Evolutionary conservation across 768 basidiomycete genomes (phyloP).

Genomic region (Albatrellus ellisii): DNA sequence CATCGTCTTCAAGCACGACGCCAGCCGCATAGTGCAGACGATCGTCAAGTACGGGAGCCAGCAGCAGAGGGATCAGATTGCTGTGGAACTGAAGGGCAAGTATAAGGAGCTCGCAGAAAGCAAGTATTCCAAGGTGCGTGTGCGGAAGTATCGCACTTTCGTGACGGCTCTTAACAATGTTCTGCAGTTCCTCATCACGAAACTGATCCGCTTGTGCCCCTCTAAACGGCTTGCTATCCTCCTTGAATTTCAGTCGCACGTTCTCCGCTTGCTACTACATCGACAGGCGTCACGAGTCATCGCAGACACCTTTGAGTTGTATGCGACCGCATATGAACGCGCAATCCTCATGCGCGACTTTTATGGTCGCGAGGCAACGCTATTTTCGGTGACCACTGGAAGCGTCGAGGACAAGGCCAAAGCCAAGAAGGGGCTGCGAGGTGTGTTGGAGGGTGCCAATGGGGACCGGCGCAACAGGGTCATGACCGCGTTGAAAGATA

Average conservation of each 20-base stretch:
- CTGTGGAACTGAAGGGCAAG: constrained; percentile 68
- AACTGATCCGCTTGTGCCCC: constrained; percentile 67
- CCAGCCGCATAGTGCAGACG: constrained; percentile 73
- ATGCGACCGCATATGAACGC: constrained; percentile 76
- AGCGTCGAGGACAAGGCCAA: constrained; percentile 50
- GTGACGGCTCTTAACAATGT: constrained; percentile 1
- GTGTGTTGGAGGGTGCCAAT: constrained; percentile 51
- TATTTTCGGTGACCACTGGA: constrained; percentile 40
- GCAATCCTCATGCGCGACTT: constrained; percentile 74
- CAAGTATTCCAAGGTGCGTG: constrained; percentile 77
- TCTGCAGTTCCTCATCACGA: constrained; percentile 62
- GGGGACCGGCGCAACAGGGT: constrained; percentile 55
- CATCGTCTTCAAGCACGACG: constrained; percentile 85
- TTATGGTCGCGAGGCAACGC: constrained; percentile 75
- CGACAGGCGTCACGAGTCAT: constrained; percentile 74
- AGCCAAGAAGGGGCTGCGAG: constrained; percentile 53
- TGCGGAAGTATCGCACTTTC: neutral
- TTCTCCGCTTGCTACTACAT: constrained; percentile 71
- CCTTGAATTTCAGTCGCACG: constrained; percentile 61
- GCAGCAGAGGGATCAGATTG: constrained; percentile 67
- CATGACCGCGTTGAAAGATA: constrained; percentile 57
- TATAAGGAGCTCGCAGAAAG: constrained; percentile 70
- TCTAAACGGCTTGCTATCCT: constrained; percentile 65
- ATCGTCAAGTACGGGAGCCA: constrained; percentile 72
- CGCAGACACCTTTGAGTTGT: constrained; percentile 82